These are phyloP conservation scores for Cordyceps fumosorosea DNA, from an alignment of 2,329 filamentous ascomycete genomes.

Conservation along the genomic window DNA sequence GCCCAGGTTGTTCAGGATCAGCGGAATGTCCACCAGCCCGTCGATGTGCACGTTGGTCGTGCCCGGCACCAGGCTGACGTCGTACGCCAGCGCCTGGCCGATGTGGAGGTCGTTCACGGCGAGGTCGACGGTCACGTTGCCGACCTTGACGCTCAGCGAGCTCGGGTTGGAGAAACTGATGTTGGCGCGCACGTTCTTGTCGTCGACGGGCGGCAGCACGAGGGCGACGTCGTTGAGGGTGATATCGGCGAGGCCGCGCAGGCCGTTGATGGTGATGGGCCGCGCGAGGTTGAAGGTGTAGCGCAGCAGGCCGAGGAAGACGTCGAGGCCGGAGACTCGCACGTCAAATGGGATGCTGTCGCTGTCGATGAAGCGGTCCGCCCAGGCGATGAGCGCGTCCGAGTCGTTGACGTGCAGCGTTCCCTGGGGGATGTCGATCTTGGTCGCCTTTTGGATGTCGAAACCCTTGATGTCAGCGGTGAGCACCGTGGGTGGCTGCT, in stretches of 20 bases:
- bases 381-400: background rate
- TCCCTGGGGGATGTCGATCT: background rate
- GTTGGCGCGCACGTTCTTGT: slow-evolving; percentile 6
- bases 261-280: background rate
- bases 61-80: background rate
- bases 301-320: background rate
- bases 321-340: background rate
- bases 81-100: background rate
- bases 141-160: background rate
- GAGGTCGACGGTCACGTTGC: slow-evolving; percentile 1
- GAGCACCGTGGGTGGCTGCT: background rate
- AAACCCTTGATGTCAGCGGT: slow-evolving; percentile 1
- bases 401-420: background rate
- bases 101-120: background rate
- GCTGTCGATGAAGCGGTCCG: slow-evolving; percentile 2
- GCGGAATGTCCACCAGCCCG: background rate
- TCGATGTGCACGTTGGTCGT: background rate
- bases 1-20: background rate
- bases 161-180: slow-evolving; percentile 2
- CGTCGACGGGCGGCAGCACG: background rate
- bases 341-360: slow-evolving; percentile 1
- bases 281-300: background rate
- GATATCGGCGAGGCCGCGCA: background rate
- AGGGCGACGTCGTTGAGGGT: background rate
- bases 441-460: background rate